These are phyloP conservation scores for Apiotrichum laibachii DNA, from an alignment of 1,284 basidiomycete species.

Conservation along the genomic window DNA sequence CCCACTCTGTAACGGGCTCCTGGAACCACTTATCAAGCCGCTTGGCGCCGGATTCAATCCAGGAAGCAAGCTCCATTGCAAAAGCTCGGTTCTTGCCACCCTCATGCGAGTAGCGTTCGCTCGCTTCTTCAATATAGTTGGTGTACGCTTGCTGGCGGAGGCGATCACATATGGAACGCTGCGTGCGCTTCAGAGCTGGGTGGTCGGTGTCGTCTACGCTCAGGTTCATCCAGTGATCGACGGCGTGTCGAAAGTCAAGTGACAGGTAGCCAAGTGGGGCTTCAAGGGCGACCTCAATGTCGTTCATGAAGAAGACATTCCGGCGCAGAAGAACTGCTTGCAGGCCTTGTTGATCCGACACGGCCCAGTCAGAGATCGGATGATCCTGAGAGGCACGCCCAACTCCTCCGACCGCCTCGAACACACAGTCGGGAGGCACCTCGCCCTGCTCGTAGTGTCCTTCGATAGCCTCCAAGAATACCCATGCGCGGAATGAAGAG, in stretches of 20 bases:
- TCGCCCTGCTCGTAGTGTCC: slow-evolving; percentile 84
- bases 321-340: slow-evolving; percentile 26
- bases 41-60: slow-evolving; percentile 83
- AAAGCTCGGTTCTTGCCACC: slow-evolving; percentile 37
- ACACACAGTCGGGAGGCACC: slow-evolving; percentile 90
- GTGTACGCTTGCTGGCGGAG: slow-evolving; percentile 67
- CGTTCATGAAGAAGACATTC: slow-evolving; percentile 31
- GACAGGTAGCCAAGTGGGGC: slow-evolving; percentile 49
- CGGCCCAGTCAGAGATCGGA: slow-evolving; percentile 73
- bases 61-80: slow-evolving; percentile 72
- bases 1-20: slow-evolving; percentile 73
- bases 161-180: slow-evolving; percentile 66
- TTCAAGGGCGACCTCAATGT: slow-evolving; percentile 28
- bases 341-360: slow-evolving; percentile 57
- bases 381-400: slow-evolving; percentile 67
- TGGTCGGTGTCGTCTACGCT: slow-evolving; percentile 57
- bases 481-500: slow-evolving; percentile 70
- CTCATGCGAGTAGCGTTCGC: slow-evolving; percentile 39
- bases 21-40: slow-evolving; percentile 73
- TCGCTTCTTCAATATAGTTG: slow-evolving; percentile 67
- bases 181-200: slow-evolving; percentile 41
- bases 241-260: slow-evolving; percentile 66
- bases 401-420: slow-evolving; percentile 76
- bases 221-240: slow-evolving; percentile 66
- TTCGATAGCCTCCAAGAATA: slow-evolving; percentile 83